These are phyloP conservation scores for Dictyostelium brefeldianum DNA, from an alignment of 78 protist genomes.

Conservation along the genomic window DNA sequence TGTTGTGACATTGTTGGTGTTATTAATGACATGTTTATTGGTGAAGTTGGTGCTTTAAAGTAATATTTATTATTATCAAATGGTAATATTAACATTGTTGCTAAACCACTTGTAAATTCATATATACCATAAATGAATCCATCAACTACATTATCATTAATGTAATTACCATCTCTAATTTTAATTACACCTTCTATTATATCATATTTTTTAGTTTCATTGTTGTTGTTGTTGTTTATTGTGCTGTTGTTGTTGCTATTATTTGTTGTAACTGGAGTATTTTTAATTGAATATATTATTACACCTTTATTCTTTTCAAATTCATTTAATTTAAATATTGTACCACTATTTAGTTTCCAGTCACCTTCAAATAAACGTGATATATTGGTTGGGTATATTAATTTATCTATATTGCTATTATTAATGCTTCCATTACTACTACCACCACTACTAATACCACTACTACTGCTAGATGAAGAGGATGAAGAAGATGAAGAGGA, in stretches of 20 bases:
- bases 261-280: not conserved
- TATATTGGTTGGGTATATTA: slow-evolving; percentile 46
- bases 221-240: no score
- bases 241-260: not conserved
- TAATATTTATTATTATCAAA: not conserved
- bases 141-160: not conserved
- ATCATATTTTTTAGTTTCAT: slow-evolving; percentile 7
- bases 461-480: no score
- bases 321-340: not conserved
- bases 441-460: no score
- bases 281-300: slow-evolving; percentile 15
- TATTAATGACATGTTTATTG: not conserved
- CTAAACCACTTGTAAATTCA: slow-evolving; percentile 39
- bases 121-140: slow-evolving; percentile 61
- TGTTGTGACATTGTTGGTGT: not conserved
- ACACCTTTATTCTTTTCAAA: slow-evolving; percentile 44
- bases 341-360: slow-evolving; percentile 2
- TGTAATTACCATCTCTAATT: slow-evolving; percentile 58
- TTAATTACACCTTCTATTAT: slow-evolving; percentile 49
- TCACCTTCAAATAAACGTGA: slow-evolving; percentile 23
- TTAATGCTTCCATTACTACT: not conserved
- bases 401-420: not conserved
- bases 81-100: slow-evolving; percentile 53
- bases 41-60: not conserved
- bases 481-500: no score